A percentile compares a stretch with the other conserved stretches of the same genome.
Evolutionary conservation across 1,139 yeast species (phyloP).

Genomic region (Neolecta irregularis): DNA sequence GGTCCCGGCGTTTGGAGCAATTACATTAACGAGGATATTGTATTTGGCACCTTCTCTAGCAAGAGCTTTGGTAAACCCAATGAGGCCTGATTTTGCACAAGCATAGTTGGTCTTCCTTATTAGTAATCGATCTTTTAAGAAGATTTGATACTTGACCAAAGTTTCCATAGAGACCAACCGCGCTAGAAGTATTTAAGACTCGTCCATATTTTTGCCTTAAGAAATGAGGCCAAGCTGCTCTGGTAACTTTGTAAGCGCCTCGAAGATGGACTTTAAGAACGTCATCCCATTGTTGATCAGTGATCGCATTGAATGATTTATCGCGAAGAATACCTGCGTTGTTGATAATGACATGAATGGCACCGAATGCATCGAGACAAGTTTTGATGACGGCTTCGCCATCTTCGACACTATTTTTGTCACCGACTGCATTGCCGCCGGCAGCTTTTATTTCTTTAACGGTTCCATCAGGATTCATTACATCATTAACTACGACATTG

Average conservation of each 20-base stretch:
- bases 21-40: slow-evolving; percentile 61
- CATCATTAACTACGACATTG: slow-evolving; percentile 86
- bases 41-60: slow-evolving; percentile 80
- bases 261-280: slow-evolving; percentile 70
- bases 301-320: slow-evolving; percentile 71
- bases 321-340: slow-evolving; percentile 94
- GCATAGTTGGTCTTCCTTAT: slow-evolving; percentile 90
- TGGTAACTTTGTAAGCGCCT: slow-evolving; percentile 70
- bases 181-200: slow-evolving; percentile 78
- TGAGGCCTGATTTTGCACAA: slow-evolving; percentile 75
- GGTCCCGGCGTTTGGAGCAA: slow-evolving; percentile 97
- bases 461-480: slow-evolving; percentile 50
- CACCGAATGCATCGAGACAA: slow-evolving; percentile 63
- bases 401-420: slow-evolving; percentile 59
- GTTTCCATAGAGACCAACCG: slow-evolving; percentile 93
- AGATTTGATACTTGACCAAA: no score
- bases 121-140: no score
- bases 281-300: slow-evolving; percentile 68
- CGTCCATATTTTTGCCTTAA: slow-evolving; percentile 63
- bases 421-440: slow-evolving; percentile 75
- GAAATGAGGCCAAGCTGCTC: slow-evolving; percentile 88
- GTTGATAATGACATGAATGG: slow-evolving; percentile 73
- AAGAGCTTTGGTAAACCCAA: slow-evolving; percentile 70
- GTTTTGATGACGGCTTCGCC: slow-evolving; percentile 65
- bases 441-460: slow-evolving; percentile 64